A percentile compares a stretch with the other conserved stretches of the same genome.
Evolutionary conservation across 805 yeast species (phyloP).

Genomic region (Saccharomycopsis sp.): DNA sequence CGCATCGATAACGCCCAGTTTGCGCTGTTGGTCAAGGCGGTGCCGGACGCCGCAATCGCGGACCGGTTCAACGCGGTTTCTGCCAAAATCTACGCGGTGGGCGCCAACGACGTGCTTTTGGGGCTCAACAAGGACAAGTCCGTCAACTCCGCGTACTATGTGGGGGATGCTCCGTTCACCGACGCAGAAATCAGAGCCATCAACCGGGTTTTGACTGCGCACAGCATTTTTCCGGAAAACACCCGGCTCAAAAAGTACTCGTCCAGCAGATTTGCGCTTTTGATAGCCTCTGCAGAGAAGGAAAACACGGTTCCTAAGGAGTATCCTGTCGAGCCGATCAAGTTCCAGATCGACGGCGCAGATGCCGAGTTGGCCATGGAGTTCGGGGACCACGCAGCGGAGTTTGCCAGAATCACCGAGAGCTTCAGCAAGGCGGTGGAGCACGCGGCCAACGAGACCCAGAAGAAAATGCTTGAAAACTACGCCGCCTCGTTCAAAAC

Average conservation of each 20-base stretch:
- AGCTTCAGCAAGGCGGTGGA: constrained; percentile 51
- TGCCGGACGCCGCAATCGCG: constrained; percentile 31
- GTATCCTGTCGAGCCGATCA: constrained; percentile 42
- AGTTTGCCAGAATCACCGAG: constrained; percentile 53
- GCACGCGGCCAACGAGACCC: constrained; percentile 68
- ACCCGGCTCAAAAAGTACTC: constrained; percentile 59
- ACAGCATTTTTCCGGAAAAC: constrained; percentile 70
- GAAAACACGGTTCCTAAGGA: constrained; percentile 38
- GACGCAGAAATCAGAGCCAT: constrained; percentile 59
- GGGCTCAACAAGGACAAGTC: constrained; percentile 55
- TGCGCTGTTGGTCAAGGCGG: constrained; percentile 37
- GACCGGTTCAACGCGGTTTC: constrained; percentile 37
- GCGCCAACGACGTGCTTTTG: constrained; percentile 44
- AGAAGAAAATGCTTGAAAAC: constrained; percentile 53
- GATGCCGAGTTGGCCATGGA: constrained; percentile 41
- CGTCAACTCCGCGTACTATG: constrained; percentile 59
- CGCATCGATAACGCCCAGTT: constrained; percentile 43
- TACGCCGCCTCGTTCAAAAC: constrained; percentile 68
- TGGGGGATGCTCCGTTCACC: constrained; percentile 42
- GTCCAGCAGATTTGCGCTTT: constrained; percentile 45
- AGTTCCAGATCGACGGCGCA: constrained; percentile 34
- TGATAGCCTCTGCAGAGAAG: constrained; percentile 60
- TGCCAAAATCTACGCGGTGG: constrained; percentile 43
- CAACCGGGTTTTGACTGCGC: constrained; percentile 55
- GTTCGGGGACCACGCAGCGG: constrained; percentile 73